Conservation (phyloP, 345 rosid species). For the Linum trigynum region DNA sequence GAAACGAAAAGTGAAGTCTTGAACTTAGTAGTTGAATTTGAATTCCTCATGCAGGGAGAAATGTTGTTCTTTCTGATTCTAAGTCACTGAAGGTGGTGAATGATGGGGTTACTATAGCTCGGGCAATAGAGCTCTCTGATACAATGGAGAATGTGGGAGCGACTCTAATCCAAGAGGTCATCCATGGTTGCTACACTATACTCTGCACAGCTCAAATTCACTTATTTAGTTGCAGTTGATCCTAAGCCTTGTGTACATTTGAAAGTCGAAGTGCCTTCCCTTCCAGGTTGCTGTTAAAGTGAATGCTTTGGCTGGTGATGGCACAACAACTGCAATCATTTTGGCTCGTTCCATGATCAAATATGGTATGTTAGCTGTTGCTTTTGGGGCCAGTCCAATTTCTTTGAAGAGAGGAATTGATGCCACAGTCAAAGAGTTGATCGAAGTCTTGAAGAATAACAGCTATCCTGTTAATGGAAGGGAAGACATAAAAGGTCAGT, state of each 20-base stretch:
- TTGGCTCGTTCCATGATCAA: conserved; percentile 76
- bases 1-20: conserved; percentile 4
- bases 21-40: background rate
- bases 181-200: conserved; percentile 43
- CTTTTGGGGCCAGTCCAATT: conserved; percentile 80
- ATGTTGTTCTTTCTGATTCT: conserved; percentile 62
- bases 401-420: conserved; percentile 60
- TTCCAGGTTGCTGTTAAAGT: conserved; percentile 69
- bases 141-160: conserved; percentile 76
- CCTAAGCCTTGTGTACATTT: conserved; percentile 9
- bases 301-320: conserved; percentile 88
- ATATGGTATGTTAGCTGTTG: conserved; percentile 55
- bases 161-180: conserved; percentile 78
- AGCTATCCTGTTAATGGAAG: conserved; percentile 59
- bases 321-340: conserved; percentile 76
- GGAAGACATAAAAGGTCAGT: conserved; percentile 56
- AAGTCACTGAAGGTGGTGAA: conserved; percentile 54
- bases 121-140: conserved; percentile 62
- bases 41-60: conserved; percentile 46
- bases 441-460: conserved; percentile 34
- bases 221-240: background rate
- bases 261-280: conserved; percentile 12
- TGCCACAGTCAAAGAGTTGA: conserved; percentile 47
- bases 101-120: conserved; percentile 80
- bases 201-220: conserved; percentile 12